These are phyloP conservation scores for Dendrothele bispora DNA, from an alignment of 768 basidiomycete genomes.

Conservation along the genomic window DNA sequence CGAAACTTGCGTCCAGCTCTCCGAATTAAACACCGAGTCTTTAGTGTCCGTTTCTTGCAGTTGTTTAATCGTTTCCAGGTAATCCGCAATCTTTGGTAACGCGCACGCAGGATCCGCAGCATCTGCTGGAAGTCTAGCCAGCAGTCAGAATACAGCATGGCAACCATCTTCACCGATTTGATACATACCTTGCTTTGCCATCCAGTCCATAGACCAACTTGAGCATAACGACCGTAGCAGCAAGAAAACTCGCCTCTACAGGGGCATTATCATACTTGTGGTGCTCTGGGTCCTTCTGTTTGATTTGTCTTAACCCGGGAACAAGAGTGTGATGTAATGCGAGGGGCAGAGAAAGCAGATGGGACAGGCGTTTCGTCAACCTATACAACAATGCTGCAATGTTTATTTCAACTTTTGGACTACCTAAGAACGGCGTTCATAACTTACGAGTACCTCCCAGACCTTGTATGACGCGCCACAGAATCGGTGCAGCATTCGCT, in stretches of 20 bases:
- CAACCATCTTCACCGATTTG: constrained; percentile 5
- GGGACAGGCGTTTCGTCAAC: constrained; percentile 60
- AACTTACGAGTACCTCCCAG: constrained; percentile 77
- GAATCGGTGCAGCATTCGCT: constrained; percentile 68
- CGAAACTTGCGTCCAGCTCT: constrained; percentile 44
- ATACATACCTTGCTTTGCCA: constrained; percentile 46
- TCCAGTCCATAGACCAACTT: constrained; percentile 89
- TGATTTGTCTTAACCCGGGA: constrained; percentile 35
- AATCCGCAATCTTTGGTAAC: constrained; percentile 52
- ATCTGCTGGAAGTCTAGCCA: constrained; percentile 42
- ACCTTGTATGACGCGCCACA: constrained; percentile 72
- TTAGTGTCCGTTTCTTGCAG: constrained; percentile 34
- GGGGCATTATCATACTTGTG: constrained; percentile 66
- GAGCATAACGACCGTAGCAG: constrained; percentile 63
- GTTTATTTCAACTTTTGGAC: background rate
- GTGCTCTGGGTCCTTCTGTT: constrained; percentile 37
- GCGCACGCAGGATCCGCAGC: constrained; percentile 59
- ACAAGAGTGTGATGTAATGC: constrained; percentile 58
- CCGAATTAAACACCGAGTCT: constrained; percentile 41
- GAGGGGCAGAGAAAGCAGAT: constrained; percentile 56
- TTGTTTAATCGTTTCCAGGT: constrained; percentile 40
- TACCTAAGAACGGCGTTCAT: background rate
- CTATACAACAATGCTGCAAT: constrained; percentile 60
- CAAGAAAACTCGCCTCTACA: constrained; percentile 64
- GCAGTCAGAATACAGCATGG: constrained; percentile 8